Conservation (phyloP, 352 stramenopile species). For the Pythium sukuiense region DNA sequence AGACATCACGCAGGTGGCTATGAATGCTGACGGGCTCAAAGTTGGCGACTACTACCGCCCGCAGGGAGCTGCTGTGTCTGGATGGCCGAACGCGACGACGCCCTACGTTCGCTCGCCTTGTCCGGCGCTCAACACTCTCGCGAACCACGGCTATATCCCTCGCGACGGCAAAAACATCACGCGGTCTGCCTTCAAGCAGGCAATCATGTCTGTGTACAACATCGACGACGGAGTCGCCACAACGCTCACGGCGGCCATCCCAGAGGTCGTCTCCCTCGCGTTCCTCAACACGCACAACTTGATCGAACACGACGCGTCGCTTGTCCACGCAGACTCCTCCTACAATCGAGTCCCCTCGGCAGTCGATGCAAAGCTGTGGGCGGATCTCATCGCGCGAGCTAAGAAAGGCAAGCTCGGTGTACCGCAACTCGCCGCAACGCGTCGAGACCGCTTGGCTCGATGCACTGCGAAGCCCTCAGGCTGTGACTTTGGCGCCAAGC, state of each 20-base stretch:
- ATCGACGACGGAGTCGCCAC: constrained; percentile 36
- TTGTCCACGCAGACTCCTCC: constrained; percentile 35
- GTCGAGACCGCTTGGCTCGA: not conserved
- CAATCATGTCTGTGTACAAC: constrained; percentile 47
- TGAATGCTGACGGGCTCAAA: not conserved
- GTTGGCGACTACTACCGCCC: not conserved
- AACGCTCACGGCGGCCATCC: constrained; percentile 22
- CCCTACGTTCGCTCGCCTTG: constrained; percentile 23
- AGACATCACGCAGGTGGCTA: not conserved
- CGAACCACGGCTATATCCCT: constrained; percentile 48
- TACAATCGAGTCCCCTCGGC: constrained; percentile 33
- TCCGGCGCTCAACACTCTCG: constrained; percentile 33
- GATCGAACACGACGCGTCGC: constrained; percentile 38
- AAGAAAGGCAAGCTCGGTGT: not conserved
- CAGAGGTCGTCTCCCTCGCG: constrained; percentile 38
- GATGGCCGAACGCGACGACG: not conserved
- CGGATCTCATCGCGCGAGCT: not conserved
- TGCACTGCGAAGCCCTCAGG: not conserved
- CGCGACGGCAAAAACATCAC: constrained; percentile 50
- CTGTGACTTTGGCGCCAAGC: constrained; percentile 9
- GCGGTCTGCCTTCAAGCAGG: constrained; percentile 16
- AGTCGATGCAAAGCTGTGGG: constrained; percentile 23
- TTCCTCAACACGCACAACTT: constrained; percentile 36
- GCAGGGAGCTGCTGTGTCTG: not conserved
- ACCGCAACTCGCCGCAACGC: not conserved